Percentiles rank a stretch among this genome's conserved stretches.
phyloP scores from a whole-genome alignment of 2,329 filamentous ascomycete genomes.

The Eurotiales sp. region DNA sequence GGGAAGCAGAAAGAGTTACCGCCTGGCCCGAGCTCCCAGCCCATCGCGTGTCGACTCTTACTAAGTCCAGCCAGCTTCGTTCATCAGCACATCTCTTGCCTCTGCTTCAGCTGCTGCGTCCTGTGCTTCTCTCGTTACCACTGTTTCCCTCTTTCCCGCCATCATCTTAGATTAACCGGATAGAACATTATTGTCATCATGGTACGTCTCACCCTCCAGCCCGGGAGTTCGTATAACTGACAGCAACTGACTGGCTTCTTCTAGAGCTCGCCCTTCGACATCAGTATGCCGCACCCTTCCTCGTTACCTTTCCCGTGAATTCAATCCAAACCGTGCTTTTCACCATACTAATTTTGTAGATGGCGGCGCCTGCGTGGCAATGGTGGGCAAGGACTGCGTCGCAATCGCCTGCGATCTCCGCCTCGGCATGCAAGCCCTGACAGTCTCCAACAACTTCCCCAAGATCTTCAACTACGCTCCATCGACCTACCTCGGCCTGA shows the following conservation, averaged over 20 bases:
- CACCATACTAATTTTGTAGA: constrained; percentile 41
- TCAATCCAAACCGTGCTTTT: constrained; percentile 15
- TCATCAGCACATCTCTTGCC: constrained; percentile 10
- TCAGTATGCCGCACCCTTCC: constrained; percentile 65
- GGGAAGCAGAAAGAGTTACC: too few species aligned
- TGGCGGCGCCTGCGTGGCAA: constrained; percentile 93
- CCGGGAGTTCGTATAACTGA: constrained; percentile 25
- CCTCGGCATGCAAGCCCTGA: constrained; percentile 92
- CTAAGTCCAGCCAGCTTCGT: too few species aligned
- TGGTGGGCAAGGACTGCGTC: constrained; percentile 99
- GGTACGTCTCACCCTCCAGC: constrained; percentile 27
- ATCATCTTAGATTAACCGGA: constrained; percentile 6
- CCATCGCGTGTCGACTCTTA: constrained; percentile 16
- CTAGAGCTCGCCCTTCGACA: constrained; percentile 88
- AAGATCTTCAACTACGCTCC: constrained; percentile 96
- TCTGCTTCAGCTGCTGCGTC: neutral
- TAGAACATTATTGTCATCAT: constrained; percentile 22
- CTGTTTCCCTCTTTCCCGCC: constrained; percentile 5
- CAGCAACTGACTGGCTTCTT: constrained; percentile 28
- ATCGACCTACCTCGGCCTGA: constrained; percentile 91
- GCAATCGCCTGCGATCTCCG: constrained; percentile 99
- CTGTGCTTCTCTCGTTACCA: neutral
- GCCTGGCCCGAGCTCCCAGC: constrained; percentile 28
- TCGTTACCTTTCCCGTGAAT: too few species aligned
- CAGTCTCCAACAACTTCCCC: constrained; percentile 98